These are phyloP conservation scores for Bruguiera hainesii DNA, from an alignment of 441 rosid genomes.

Conservation along the genomic window DNA sequence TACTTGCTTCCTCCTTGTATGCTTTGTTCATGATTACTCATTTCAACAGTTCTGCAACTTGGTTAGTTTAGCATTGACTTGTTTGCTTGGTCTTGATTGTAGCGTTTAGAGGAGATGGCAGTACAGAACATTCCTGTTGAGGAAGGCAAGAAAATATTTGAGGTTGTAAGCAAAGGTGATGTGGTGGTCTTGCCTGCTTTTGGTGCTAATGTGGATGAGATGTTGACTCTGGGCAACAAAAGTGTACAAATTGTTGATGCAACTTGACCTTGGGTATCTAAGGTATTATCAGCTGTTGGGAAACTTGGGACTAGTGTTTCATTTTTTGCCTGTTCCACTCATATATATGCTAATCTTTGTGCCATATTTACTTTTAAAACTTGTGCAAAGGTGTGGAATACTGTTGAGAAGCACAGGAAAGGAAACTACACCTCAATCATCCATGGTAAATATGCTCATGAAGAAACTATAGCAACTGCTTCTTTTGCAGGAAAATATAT, in stretches of 20 bases:
- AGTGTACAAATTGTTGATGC: slow-evolving; percentile 90
- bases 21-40: neutral
- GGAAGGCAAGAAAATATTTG: slow-evolving; percentile 71
- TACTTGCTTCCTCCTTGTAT: neutral
- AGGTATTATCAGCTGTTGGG: slow-evolving; percentile 39
- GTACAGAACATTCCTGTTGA: slow-evolving; percentile 59
- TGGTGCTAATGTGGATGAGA: slow-evolving; percentile 92
- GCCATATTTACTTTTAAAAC: slow-evolving; percentile 10
- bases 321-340: neutral
- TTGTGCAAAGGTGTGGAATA: slow-evolving; percentile 72
- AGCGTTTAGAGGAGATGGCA: slow-evolving; percentile 87
- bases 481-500: slow-evolving; percentile 85
- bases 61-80: neutral
- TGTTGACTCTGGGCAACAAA: slow-evolving; percentile 61
- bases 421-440: slow-evolving; percentile 90
- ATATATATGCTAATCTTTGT: neutral
- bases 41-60: neutral
- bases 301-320: slow-evolving; percentile 5
- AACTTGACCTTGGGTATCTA: slow-evolving; percentile 97
- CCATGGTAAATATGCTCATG: slow-evolving; percentile 92
- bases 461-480: slow-evolving; percentile 91
- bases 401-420: slow-evolving; percentile 92
- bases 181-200: slow-evolving; percentile 93
- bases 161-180: slow-evolving; percentile 71
- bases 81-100: slow-evolving; percentile 25